These are phyloP conservation scores for Exophiala spinifera DNA, from an alignment of 2,329 filamentous ascomycete species.

Conservation along the genomic window DNA sequence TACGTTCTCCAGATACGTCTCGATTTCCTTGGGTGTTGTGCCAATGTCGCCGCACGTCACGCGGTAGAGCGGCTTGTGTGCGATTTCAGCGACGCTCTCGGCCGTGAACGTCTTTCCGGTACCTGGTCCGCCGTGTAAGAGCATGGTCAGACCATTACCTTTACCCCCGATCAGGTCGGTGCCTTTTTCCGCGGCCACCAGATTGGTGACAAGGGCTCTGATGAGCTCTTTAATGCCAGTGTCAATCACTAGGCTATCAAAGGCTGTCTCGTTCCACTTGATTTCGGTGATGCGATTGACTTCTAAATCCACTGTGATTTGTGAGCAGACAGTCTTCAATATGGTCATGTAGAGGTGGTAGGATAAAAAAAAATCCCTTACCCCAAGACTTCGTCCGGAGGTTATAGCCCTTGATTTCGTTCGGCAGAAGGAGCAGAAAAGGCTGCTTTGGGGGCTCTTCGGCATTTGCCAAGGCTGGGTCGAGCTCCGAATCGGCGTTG, in stretches of 20 bases:
- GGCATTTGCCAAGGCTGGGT: too few relatives aligned
- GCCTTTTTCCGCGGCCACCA: constrained; percentile 76
- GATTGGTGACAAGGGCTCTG: constrained; percentile 76
- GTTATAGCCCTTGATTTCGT: too few relatives aligned
- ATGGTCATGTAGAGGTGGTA: too few relatives aligned
- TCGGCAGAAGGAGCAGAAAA: too few relatives aligned
- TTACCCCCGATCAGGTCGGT: constrained; percentile 82
- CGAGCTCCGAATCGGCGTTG: too few relatives aligned
- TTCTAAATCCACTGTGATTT: too few relatives aligned
- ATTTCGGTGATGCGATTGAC: too few relatives aligned
- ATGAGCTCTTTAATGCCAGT: constrained; percentile 65
- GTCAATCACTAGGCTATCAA: constrained; percentile 73
- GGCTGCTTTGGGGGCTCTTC: too few relatives aligned
- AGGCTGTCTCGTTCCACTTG: constrained; percentile 78
- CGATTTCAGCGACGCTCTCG: constrained; percentile 78
- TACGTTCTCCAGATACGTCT: too few relatives aligned
- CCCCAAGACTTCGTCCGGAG: too few relatives aligned
- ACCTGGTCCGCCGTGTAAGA: constrained; percentile 80
- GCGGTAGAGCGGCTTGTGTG: constrained; percentile 79
- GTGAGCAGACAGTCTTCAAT: too few relatives aligned
- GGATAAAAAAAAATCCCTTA: too few relatives aligned
- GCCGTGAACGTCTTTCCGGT: constrained; percentile 88
- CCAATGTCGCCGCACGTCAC: constrained; percentile 79
- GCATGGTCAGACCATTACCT: constrained; percentile 76
- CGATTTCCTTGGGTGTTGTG: constrained; percentile 70